Base-by-base conservation (phyloP, 106 monocot genomes). In the Dactylorhiza incarnata region DNA sequence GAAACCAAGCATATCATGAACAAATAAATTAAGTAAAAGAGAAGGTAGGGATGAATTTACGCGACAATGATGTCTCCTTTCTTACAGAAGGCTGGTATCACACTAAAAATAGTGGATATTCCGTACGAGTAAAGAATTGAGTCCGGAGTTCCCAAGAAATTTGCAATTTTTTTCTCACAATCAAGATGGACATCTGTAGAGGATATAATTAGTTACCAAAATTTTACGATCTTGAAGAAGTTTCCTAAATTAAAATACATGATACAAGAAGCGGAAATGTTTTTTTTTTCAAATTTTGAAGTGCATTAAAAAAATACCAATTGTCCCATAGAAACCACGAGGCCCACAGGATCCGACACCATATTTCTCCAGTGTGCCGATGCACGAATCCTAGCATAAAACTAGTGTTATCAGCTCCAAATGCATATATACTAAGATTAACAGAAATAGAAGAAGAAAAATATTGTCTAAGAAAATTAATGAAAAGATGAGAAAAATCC, bases 281-380 rank as follows among this genome's bases (percentile, higher is more conserved):
- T 11, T 3, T 29, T 26, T 26, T 11, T 11, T 65, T 65, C 66
- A 49, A 72, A 56, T 69, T 46, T 46, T 45, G 45, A 69, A 69
- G 19, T 45, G 45, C 17, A 37, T 62, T 13, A 74, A 46, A 9
- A 9, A 19, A 48, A 79, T 79, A 99, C 97, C 97, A 62, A 99
- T 86, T 76, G 97, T 94, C 51, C 97, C 97, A 81, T 99, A 94
- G 74, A 99, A 99, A 65, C 89, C 86, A 79, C 94, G 97, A 62
- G 97, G 94, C 26, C 97, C 94, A 78, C 97, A 99, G 59, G 97
- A 91, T 74, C 97, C 97, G 80, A 99, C 97, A 91, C 97, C 97
- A 79, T 99, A 99, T 83, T 94, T 99, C 76, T 99, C 97, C 71
- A 99, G 76, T 54, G 97, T 87, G 73, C 83, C 84, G 80, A 89